These are phyloP conservation scores for Mycena vitilis DNA, from an alignment of 768 basidiomycete genomes.

Conservation along the genomic window DNA sequence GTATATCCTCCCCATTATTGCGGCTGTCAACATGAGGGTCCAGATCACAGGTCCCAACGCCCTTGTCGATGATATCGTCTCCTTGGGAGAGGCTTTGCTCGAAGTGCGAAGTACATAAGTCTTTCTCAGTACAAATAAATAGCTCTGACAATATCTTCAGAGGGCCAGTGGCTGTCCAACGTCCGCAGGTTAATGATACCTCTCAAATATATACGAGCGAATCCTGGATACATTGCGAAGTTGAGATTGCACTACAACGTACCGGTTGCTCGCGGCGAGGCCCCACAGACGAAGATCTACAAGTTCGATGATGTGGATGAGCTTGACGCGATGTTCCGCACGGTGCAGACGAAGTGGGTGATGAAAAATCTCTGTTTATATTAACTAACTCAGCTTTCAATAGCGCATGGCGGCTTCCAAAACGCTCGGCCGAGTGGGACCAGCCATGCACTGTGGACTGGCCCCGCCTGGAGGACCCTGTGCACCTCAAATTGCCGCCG, in stretches of 20 bases:
- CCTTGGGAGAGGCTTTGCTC: background rate
- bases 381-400: no score
- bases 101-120: background rate
- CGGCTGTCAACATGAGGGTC: no score
- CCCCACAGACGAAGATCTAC: no score
- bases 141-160: background rate
- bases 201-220: background rate
- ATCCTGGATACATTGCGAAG: background rate
- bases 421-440: no score
- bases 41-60: no score
- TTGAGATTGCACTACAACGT: background rate
- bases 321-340: background rate
- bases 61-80: background rate
- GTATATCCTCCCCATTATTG: no score
- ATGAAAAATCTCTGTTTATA: no score
- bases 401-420: no score
- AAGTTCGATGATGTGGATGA: background rate
- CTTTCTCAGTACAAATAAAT: background rate
- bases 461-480: background rate
- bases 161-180: slow-evolving; percentile 1
- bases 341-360: background rate
- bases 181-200: slow-evolving; percentile 4
- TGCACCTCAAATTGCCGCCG: background rate
- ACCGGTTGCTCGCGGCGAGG: background rate
- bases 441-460: background rate